These are phyloP conservation scores for Gautieria morchelliformis DNA, from an alignment of 768 basidiomycete species.

Conservation along the genomic window DNA sequence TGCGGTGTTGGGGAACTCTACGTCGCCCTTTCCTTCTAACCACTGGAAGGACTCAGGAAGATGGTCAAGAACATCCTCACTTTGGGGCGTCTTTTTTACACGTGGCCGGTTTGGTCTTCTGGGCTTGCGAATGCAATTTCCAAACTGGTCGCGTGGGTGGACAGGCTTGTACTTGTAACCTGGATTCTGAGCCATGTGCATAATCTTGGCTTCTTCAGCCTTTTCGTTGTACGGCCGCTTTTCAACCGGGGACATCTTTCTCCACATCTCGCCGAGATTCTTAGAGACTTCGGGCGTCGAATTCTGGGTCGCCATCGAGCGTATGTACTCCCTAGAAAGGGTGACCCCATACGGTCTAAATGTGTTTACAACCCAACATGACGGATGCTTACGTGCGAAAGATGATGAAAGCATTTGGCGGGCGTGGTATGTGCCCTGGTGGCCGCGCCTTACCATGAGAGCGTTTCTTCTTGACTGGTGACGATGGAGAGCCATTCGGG, in stretches of 20 bases:
- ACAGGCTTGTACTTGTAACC: conserved; percentile 11
- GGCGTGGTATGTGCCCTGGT: conserved; percentile 58
- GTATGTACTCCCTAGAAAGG: background rate
- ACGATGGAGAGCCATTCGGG: background rate
- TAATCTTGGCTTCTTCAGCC: conserved; percentile 6
- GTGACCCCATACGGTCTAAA: background rate
- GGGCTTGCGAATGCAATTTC: conserved; percentile 9
- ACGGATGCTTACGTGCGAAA: conserved; percentile 72
- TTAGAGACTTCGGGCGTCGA: conserved; percentile 30
- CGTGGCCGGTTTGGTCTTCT: conserved; percentile 5
- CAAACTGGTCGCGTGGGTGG: conserved; percentile 7
- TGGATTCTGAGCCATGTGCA: conserved; percentile 3
- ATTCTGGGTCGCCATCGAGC: conserved; percentile 12
- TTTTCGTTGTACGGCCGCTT: conserved; percentile 2
- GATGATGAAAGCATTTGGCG: conserved; percentile 80
- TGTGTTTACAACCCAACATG: background rate
- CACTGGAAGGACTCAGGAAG: background rate
- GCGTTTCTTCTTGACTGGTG: conserved; percentile 5
- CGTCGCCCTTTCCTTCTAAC: background rate
- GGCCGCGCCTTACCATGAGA: conserved; percentile 7
- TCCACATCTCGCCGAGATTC: conserved; percentile 30
- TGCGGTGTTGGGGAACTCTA: background rate
- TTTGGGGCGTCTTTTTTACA: background rate
- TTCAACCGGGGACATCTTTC: conserved; percentile 16
- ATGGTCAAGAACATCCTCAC: background rate